These are phyloP conservation scores for Sicyos edulis DNA, from an alignment of 306 rosid genomes.

Conservation along the genomic window DNA sequence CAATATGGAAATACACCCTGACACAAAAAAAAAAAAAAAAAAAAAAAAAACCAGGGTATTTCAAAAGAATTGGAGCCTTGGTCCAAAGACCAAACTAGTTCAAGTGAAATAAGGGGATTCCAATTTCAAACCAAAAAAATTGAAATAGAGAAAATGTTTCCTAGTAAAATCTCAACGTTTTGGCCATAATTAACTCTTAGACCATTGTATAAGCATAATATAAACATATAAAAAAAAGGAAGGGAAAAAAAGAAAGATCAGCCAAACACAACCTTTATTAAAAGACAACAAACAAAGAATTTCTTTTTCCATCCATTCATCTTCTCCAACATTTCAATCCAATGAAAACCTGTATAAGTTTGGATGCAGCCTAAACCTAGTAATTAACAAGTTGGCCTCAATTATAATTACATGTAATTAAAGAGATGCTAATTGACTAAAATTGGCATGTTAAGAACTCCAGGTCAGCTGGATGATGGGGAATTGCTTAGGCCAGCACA, in stretches of 20 bases:
- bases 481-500: not conserved
- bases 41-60: too few relatives aligned
- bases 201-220: too few relatives aligned
- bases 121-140: too few relatives aligned
- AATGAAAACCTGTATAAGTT: not conserved
- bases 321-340: conserved; percentile 1
- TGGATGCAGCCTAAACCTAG: conserved; percentile 3
- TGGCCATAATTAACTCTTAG: too few relatives aligned
- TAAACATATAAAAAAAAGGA: too few relatives aligned
- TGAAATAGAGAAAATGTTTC: too few relatives aligned
- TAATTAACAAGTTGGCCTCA: conserved; percentile 23
- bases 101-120: too few relatives aligned
- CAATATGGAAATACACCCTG: too few relatives aligned
- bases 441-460: conserved; percentile 24
- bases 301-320: not conserved
- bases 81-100: too few relatives aligned
- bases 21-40: too few relatives aligned
- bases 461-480: not conserved
- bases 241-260: not conserved
- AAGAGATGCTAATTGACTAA: conserved; percentile 9
- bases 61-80: too few relatives aligned
- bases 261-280: not conserved
- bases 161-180: too few relatives aligned
- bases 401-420: conserved; percentile 16
- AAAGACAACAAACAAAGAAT: not conserved